Base-by-base conservation (phyloP, 2,329 filamentous ascomycete genomes). In the Graphium sp. region DNA sequence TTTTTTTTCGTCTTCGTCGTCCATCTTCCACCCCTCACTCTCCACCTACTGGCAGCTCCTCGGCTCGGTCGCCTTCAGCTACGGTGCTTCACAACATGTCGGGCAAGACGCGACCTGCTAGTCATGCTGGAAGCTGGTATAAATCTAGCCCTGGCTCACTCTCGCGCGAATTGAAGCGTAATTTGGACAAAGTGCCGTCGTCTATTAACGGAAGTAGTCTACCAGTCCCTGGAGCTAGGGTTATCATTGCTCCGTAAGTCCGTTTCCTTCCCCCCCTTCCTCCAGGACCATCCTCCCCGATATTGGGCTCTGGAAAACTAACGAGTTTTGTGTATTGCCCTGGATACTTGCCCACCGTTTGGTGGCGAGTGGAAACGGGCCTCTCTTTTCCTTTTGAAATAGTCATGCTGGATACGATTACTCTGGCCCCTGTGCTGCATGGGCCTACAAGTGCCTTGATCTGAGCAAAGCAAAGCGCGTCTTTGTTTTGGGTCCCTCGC, bases 361-460 rank as follows among this genome's bases (percentile, higher is more conserved):
- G n/a, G n/a, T n/a, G n/a, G n/a, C n/a, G n/a, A n/a, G n/a, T n/a
- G n/a, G n/a, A n/a, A n/a, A 12, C 22, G 7, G 13, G 21, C 14
- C 18, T 16, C 12, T 11, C 19, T 24, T 15, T 20, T 18, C 26
- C 8, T 7, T 12, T 28, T 0, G 7, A 18, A 16, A 9, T 40
- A 94, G 87, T 35, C 89, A 98, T 50, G 89, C 89, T 34, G 89
- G 89, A 35, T 98, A 93, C 55, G 59, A 69, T 2, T 95, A 87
- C 59, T 98, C 89, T 4, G 89, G 89, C 6, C 70, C 75, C 22
- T 87, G 83, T 39, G 89, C 89, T 24, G 89, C 85, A 24, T 95
- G 83, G 74, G 89, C 89, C 7, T 98, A 95, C 56, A 89, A 82
- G 52, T 68, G 70, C 6, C 73, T 92, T 28, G 84, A 95, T 48